Percentiles rank a stretch among this genome's conserved stretches.
These are phyloP conservation scores for Cordyceps militaris DNA, from an alignment of 2,329 filamentous ascomycete genomes.

Conservation along the genomic window DNA sequence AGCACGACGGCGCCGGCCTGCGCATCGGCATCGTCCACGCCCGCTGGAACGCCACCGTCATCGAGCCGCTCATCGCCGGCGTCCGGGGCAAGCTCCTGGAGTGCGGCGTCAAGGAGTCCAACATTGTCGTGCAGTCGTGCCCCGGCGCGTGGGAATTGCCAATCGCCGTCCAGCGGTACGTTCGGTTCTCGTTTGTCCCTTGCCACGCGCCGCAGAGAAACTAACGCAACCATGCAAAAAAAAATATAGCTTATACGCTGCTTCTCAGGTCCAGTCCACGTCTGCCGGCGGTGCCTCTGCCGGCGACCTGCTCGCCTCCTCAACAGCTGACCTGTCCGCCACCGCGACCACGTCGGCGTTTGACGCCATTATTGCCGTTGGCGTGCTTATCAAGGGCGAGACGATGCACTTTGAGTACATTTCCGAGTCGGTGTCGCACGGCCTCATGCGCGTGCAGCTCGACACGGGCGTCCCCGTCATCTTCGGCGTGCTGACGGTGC, in stretches of 20 bases:
- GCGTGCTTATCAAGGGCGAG: conserved; percentile 95
- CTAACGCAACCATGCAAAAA: neutral
- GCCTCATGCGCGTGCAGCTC: conserved; percentile 88
- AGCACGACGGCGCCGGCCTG: conserved; percentile 62
- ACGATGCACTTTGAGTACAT: conserved; percentile 99
- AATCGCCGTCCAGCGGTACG: conserved; percentile 76
- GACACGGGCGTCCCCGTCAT: conserved; percentile 85
- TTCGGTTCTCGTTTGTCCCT: conserved; percentile 14
- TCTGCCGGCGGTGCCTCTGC: conserved; percentile 56
- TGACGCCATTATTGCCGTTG: conserved; percentile 90
- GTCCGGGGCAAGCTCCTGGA: conserved; percentile 69
- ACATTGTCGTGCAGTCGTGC: conserved; percentile 84
- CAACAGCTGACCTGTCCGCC: conserved; percentile 55
- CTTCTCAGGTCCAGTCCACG: conserved; percentile 77
- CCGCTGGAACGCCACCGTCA: conserved; percentile 87
- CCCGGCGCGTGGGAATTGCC: conserved; percentile 94
- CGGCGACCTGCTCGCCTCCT: conserved; percentile 67
- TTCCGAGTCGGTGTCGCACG: conserved; percentile 80
- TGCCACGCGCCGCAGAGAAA: too few species aligned
- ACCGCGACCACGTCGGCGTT: conserved; percentile 56
- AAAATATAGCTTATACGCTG: conserved; percentile 62
- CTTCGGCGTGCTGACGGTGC: conserved; percentile 84
- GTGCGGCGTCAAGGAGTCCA: conserved; percentile 76
- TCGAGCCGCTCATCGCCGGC: conserved; percentile 75
- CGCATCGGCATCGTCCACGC: conserved; percentile 94